phyloP scores from a whole-genome alignment of 768 basidiomycete species.

The Amanita subjunquillea region DNA sequence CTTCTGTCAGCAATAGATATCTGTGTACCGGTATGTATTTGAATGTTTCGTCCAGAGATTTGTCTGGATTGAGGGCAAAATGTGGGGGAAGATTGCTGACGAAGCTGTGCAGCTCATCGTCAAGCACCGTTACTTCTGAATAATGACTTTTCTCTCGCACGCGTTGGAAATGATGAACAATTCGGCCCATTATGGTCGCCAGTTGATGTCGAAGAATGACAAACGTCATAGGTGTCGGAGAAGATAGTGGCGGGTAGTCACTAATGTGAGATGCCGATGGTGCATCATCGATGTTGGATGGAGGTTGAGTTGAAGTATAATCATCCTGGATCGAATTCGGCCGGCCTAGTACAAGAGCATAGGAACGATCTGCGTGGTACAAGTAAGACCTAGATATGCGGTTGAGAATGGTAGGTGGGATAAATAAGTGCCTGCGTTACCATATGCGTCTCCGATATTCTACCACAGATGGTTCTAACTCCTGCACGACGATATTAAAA shows the following conservation, averaged over 20 bases:
- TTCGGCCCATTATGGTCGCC: constrained; percentile 77
- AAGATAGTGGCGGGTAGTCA: constrained; percentile 47
- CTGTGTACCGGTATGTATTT: constrained; percentile 73
- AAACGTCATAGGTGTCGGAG: constrained; percentile 80
- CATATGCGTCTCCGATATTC: constrained; percentile 90
- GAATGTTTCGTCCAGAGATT: constrained; percentile 55
- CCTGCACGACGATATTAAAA: constrained; percentile 25
- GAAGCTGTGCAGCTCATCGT: constrained; percentile 76
- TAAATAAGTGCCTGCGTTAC: constrained; percentile 25
- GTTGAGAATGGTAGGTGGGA: background rate
- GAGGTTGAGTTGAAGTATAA: constrained; percentile 74
- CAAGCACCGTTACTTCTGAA: constrained; percentile 69
- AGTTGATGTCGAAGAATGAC: constrained; percentile 79
- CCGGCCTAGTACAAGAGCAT: constrained; percentile 83
- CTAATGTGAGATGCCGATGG: constrained; percentile 30
- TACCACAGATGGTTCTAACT: constrained; percentile 62
- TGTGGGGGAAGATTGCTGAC: constrained; percentile 70
- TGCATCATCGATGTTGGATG: constrained; percentile 64
- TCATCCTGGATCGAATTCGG: constrained; percentile 86
- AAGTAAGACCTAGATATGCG: constrained; percentile 59
- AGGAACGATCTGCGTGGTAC: constrained; percentile 90
- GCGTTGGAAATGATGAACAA: constrained; percentile 90
- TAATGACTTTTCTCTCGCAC: constrained; percentile 72
- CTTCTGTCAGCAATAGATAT: constrained; percentile 83
- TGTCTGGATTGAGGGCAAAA: constrained; percentile 69